Evolutionary conservation across 2,329 filamentous ascomycete species (phyloP).

Genomic region (Exophiala phaeomuriformis): DNA sequence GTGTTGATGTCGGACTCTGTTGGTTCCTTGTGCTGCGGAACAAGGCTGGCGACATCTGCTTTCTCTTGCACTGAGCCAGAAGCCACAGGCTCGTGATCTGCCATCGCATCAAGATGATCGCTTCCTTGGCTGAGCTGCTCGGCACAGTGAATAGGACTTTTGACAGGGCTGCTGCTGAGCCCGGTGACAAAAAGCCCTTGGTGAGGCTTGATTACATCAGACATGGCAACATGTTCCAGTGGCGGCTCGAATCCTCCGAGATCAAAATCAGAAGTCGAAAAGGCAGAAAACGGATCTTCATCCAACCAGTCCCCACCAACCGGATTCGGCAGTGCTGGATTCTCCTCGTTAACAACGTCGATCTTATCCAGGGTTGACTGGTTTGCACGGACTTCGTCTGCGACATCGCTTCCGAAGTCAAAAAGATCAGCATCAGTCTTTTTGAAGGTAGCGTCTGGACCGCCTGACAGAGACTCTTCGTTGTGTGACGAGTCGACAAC

Average conservation of each 20-base stretch:
- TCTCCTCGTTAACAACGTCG: neutral
- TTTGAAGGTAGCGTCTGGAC: neutral
- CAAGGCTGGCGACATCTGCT: neutral
- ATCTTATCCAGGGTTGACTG: neutral
- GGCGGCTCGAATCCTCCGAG: conserved; percentile 14
- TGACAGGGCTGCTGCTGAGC: conserved; percentile 4
- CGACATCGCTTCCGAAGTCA: neutral
- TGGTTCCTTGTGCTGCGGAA: neutral
- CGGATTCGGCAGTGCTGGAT: neutral
- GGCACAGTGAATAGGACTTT: neutral
- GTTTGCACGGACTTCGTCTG: neutral
- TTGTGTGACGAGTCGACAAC: neutral
- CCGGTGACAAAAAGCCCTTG: conserved; percentile 1
- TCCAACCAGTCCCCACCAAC: neutral
- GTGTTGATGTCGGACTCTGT: neutral
- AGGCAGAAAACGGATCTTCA: neutral
- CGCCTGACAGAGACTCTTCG: neutral
- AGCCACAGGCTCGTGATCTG: neutral
- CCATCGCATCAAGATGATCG: neutral
- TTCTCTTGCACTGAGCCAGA: too few relatives aligned
- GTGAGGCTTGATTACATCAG: conserved; percentile 12
- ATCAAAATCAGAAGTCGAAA: conserved; percentile 8
- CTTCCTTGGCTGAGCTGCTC: neutral
- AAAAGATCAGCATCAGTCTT: neutral
- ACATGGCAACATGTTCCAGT: conserved; percentile 15